A percentile compares a stretch with the other conserved stretches of the same genome.
Conservation (phyloP, 805 yeast species). For the Nakazawaea ambrosiae region DNA sequence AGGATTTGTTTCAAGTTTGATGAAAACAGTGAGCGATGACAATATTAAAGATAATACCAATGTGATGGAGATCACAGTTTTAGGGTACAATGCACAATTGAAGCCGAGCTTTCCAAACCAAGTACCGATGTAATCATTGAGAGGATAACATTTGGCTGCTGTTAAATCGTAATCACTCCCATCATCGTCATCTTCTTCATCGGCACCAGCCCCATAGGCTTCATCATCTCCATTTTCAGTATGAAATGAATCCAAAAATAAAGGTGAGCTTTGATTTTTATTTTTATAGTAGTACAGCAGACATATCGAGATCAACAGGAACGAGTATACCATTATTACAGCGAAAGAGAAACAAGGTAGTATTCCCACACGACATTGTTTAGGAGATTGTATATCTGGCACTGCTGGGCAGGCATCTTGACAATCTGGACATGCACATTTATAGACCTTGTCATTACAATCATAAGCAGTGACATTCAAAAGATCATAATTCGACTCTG, state of each 20-base stretch:
- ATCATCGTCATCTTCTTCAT: conserved; percentile 19
- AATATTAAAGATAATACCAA: conserved; percentile 34
- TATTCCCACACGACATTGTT: conserved; percentile 47
- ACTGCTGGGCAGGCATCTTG: conserved; percentile 70
- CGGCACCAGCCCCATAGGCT: too few relatives aligned
- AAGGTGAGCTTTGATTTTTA: neutral
- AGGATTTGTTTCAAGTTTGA: conserved; percentile 71
- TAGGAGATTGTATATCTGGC: conserved; percentile 32
- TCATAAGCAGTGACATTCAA: conserved; percentile 20
- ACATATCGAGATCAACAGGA: neutral
- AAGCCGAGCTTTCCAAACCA: conserved; percentile 45
- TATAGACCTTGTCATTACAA: conserved; percentile 62
- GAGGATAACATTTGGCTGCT: conserved; percentile 31
- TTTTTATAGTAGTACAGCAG: neutral
- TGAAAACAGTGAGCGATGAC: conserved; percentile 42
- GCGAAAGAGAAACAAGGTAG: conserved; percentile 71
- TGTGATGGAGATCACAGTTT: conserved; percentile 37
- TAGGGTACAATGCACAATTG: conserved; percentile 59
- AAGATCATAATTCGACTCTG: conserved; percentile 15
- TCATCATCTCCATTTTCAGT: conserved; percentile 8
- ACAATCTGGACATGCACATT: conserved; percentile 91
- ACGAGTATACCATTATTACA: conserved; percentile 44
- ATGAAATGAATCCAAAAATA: conserved; percentile 2
- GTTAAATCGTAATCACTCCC: conserved; percentile 23
- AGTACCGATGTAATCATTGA: conserved; percentile 41